Evolutionary conservation across 169 alveolate species (phyloP).

Genomic region (Plasmodium relictum): DNA sequence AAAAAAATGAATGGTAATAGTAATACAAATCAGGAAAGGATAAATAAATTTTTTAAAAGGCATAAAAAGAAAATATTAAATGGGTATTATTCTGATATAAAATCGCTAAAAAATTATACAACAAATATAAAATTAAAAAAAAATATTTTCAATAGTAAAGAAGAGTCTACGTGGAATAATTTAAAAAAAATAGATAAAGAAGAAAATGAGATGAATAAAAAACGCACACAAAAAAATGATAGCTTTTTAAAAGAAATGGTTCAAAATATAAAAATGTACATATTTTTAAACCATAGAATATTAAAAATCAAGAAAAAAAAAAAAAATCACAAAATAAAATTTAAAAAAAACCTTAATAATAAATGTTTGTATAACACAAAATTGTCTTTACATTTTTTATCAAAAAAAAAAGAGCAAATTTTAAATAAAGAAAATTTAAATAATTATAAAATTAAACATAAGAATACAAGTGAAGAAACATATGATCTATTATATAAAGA

Average conservation of each 20-base stretch:
- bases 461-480: slow-evolving; percentile 16
- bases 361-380: slow-evolving; percentile 6
- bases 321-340: background rate
- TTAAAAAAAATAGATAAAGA: background rate
- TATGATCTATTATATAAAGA: slow-evolving; percentile 20
- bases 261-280: slow-evolving; percentile 8
- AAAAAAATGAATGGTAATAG: background rate
- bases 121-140: no score
- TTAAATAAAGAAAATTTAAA: slow-evolving; percentile 42
- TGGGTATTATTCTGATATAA: background rate
- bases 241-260: slow-evolving; percentile 28
- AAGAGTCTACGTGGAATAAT: no score
- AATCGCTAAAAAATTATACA: no score
- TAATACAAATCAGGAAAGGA: background rate
- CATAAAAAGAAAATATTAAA: background rate
- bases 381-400: slow-evolving; percentile 27
- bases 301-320: slow-evolving; percentile 22
- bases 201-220: background rate
- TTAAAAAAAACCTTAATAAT: slow-evolving; percentile 8
- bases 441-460: slow-evolving; percentile 9
- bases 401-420: slow-evolving; percentile 34
- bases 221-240: background rate
- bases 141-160: no score
- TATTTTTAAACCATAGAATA: slow-evolving; percentile 16
- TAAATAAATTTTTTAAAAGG: background rate